phyloP scores from a whole-genome alignment of 2,329 filamentous ascomycete genomes.

The Fusarium sp. region DNA sequence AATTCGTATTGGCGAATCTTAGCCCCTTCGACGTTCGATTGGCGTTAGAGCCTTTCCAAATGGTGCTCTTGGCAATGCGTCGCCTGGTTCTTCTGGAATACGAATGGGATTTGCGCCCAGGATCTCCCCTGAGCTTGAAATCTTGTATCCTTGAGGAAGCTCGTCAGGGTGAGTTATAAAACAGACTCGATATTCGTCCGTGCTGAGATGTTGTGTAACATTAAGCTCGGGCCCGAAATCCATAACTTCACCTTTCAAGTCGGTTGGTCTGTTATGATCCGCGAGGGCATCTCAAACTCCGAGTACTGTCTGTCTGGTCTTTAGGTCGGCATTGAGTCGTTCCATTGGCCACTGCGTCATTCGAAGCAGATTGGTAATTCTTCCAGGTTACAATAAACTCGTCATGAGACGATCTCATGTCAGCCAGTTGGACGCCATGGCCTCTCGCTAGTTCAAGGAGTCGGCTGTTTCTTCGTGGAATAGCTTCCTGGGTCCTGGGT shows the following conservation, averaged over 20 bases:
- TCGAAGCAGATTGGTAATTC: not conserved
- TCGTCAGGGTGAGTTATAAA: not conserved
- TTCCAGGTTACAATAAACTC: not conserved
- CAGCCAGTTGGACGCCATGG: too few species aligned
- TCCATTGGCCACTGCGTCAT: not conserved
- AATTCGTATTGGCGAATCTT: too few species aligned
- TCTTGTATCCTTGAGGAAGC: too few species aligned
- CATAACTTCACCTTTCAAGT: not conserved
- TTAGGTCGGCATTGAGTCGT: not conserved
- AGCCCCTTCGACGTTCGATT: too few species aligned
- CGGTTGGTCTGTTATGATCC: not conserved
- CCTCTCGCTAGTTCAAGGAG: too few species aligned
- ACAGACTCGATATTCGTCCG: not conserved
- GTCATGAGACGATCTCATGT: too few species aligned
- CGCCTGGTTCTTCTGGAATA: too few species aligned
- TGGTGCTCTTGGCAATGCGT: too few species aligned
- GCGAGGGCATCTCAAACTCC: not conserved
- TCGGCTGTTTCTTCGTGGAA: not conserved
- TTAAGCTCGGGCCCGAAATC: not conserved
- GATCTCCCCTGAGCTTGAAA: too few species aligned
- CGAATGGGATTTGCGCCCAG: too few species aligned
- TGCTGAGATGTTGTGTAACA: not conserved
- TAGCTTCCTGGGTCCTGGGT: not conserved
- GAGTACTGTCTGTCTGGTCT: not conserved
- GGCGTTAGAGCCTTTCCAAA: too few species aligned